Percentiles rank a stretch among this genome's conserved stretches.
These are phyloP conservation scores for Tricholoma matsutake DNA, from an alignment of 768 basidiomycete species.

Conservation along the genomic window DNA sequence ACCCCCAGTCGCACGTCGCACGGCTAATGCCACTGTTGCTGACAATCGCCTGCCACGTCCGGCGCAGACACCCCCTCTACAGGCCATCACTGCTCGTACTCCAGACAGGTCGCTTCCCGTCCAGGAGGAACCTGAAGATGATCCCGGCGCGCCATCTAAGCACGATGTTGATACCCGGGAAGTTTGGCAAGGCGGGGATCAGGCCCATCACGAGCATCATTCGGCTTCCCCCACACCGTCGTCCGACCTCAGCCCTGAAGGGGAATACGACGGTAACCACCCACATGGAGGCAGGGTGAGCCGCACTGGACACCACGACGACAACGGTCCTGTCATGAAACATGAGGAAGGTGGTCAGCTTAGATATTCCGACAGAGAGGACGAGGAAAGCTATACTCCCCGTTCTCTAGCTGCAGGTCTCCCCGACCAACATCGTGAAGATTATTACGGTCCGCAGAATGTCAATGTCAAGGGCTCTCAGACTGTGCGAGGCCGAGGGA, in stretches of 20 bases:
- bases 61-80: slow-evolving; percentile 55
- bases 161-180: slow-evolving; percentile 25
- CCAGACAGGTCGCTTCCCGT: slow-evolving; percentile 74
- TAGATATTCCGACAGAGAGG: slow-evolving; percentile 35
- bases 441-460: slow-evolving; percentile 28
- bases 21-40: slow-evolving; percentile 19
- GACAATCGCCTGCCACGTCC: slow-evolving; percentile 34
- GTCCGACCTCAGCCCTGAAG: slow-evolving; percentile 52
- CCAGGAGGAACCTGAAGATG: slow-evolving; percentile 75
- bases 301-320: slow-evolving; percentile 35
- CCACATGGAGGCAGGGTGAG: slow-evolving; percentile 36
- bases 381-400: slow-evolving; percentile 61
- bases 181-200: slow-evolving; percentile 26
- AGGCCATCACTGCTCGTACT: slow-evolving; percentile 50
- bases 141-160: slow-evolving; percentile 37
- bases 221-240: slow-evolving; percentile 50
- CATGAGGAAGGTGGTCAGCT: slow-evolving; percentile 32
- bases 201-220: slow-evolving; percentile 30
- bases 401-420: slow-evolving; percentile 63
- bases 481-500: slow-evolving; percentile 46
- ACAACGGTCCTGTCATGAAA: slow-evolving; percentile 47
- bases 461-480: slow-evolving; percentile 20
- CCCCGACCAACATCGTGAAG: slow-evolving; percentile 41
- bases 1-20: slow-evolving; percentile 30
- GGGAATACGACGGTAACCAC: slow-evolving; percentile 25